Conservation (phyloP, 495 filamentous ascomycete species). For the Chaetomium cochliodes region DNA sequence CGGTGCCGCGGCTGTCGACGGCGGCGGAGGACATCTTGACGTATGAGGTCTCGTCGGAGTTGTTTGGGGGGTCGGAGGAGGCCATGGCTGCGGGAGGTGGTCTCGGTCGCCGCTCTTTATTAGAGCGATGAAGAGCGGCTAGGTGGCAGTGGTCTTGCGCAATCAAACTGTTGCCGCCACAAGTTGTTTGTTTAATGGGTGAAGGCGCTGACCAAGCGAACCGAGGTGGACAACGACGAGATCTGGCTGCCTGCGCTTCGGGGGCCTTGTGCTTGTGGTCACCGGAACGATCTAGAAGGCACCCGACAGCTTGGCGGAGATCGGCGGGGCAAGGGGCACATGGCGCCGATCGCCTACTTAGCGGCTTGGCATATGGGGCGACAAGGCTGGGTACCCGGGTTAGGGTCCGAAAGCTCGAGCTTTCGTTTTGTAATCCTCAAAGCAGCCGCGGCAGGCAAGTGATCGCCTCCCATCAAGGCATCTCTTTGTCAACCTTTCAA, state of each 20-base stretch:
- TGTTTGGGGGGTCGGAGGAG: conserved; percentile 35
- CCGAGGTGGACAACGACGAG: conserved; percentile 1
- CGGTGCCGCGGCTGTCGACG: conserved; percentile 68
- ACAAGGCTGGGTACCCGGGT: not conserved
- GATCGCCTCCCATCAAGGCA: not conserved
- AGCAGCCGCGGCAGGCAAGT: not conserved
- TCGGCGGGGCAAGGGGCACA: not conserved
- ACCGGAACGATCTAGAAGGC: conserved; percentile 28
- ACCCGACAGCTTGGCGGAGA: conserved; percentile 15
- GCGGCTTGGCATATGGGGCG: conserved; percentile 18
- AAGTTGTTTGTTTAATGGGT: not conserved
- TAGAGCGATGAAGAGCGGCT: not conserved
- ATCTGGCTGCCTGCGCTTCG: conserved; percentile 17
- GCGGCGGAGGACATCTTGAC: conserved; percentile 49
- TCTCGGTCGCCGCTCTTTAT: conserved; percentile 12
- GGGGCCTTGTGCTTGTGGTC: conserved; percentile 1
- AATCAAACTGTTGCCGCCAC: conserved; percentile 4
- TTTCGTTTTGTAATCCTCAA: not conserved
- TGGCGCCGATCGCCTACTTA: conserved; percentile 10
- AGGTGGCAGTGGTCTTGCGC: conserved; percentile 7
- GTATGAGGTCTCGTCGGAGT: conserved; percentile 47
- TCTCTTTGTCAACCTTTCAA: too few species aligned
- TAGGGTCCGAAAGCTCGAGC: too few species aligned
- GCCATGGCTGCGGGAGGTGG: conserved; percentile 40
- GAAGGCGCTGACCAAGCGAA: conserved; percentile 22